Conservation (phyloP, 495 filamentous ascomycete species). For the Darksidea phi region DNA sequence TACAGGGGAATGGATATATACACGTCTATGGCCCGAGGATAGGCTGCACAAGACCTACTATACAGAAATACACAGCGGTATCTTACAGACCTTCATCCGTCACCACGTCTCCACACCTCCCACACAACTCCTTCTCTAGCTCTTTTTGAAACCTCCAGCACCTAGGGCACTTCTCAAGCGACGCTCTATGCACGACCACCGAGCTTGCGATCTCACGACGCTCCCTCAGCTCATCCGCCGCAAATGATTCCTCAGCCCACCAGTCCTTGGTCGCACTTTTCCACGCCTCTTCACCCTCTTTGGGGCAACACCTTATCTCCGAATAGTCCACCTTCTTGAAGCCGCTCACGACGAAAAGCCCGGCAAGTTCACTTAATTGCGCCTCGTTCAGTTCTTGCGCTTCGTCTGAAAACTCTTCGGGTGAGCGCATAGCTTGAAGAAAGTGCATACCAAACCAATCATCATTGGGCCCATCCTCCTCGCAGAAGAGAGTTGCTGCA, state of each 20-base stretch:
- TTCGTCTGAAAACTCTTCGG: neutral
- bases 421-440: neutral
- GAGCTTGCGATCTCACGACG: constrained; percentile 39
- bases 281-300: neutral
- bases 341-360: constrained; percentile 73
- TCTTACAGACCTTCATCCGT: constrained; percentile 34
- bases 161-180: constrained; percentile 70
- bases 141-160: constrained; percentile 80
- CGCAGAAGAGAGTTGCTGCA: constrained; percentile 51
- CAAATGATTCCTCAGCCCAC: constrained; percentile 48
- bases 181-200: constrained; percentile 66
- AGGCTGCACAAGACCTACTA: too few relatives aligned
- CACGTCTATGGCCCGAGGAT: too few relatives aligned
- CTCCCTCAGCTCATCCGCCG: constrained; percentile 40
- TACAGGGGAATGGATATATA: too few relatives aligned
- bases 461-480: constrained; percentile 34
- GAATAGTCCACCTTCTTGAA: neutral
- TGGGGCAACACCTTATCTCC: neutral
- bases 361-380: constrained; percentile 62
- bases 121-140: constrained; percentile 63
- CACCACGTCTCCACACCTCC: constrained; percentile 70
- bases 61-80: neutral
- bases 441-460: neutral
- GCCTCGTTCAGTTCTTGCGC: constrained; percentile 45
- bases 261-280: neutral